Conservation (phyloP, 164 flowering plant species). For the Tetrastigma voinierianum region DNA sequence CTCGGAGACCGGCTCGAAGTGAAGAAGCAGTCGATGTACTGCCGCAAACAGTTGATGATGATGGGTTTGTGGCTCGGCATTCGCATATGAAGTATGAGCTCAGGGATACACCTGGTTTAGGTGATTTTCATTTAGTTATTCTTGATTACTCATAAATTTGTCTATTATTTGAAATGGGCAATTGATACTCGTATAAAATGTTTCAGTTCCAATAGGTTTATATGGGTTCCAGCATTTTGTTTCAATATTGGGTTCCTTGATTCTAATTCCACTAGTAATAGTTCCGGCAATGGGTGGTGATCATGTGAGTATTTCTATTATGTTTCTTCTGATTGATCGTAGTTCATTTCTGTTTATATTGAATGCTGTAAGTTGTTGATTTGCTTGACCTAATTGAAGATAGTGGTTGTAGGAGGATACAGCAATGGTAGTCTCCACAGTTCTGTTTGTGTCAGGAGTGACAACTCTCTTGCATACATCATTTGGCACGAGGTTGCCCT, state of each 20-base stretch:
- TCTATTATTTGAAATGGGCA: background rate
- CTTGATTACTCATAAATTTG: background rate
- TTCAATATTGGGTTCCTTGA: constrained; percentile 87
- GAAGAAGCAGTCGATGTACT: constrained; percentile 53
- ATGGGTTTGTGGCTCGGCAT: constrained; percentile 53
- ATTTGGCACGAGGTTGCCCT: constrained; percentile 89
- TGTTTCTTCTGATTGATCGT: background rate
- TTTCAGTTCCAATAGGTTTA: constrained; percentile 89
- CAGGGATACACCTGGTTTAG: constrained; percentile 92
- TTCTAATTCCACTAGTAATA: constrained; percentile 90
- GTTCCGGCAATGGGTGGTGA: constrained; percentile 98
- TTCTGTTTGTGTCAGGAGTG: constrained; percentile 83
- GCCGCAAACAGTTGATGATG: constrained; percentile 63
- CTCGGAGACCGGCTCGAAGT: constrained; percentile 28
- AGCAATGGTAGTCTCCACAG: constrained; percentile 82
- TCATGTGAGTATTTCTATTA: constrained; percentile 47
- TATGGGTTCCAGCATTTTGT: constrained; percentile 92
- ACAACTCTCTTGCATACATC: constrained; percentile 86
- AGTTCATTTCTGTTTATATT: background rate
- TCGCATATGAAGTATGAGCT: constrained; percentile 92
- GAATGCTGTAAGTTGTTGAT: background rate
- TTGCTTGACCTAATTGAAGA: constrained; percentile 31
- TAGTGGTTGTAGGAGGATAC: constrained; percentile 80
- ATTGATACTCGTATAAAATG: constrained; percentile 5
- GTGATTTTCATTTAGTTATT: constrained; percentile 35